Conservation (phyloP, 805 yeast species). For the Starmerella khaoyaiensis region DNA sequence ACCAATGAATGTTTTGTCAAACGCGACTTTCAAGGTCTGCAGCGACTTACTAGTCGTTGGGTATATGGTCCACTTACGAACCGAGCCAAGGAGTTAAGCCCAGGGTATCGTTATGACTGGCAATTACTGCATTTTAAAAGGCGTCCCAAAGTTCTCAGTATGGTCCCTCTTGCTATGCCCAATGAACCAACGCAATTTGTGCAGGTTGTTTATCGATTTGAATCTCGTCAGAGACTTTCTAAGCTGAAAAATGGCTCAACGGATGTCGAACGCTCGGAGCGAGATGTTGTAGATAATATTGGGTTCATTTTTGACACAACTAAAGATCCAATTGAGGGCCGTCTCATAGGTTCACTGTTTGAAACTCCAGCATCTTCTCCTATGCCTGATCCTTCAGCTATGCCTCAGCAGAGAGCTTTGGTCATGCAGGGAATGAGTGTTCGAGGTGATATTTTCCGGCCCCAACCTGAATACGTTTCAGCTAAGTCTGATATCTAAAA, state of each 20-base stretch:
- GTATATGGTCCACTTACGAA: conserved; percentile 45
- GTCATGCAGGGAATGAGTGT: conserved; percentile 28
- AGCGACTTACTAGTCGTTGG: conserved; percentile 43
- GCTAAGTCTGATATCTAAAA: conserved; percentile 7
- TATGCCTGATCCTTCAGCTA: conserved; percentile 24
- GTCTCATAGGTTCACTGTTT: conserved; percentile 55
- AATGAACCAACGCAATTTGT: conserved; percentile 42
- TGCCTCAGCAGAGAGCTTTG: conserved; percentile 21
- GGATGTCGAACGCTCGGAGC: conserved; percentile 36
- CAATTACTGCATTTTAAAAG: conserved; percentile 54
- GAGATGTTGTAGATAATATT: conserved; percentile 47
- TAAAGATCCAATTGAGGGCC: conserved; percentile 39
- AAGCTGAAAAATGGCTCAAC: conserved; percentile 36
- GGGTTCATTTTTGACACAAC: conserved; percentile 49
- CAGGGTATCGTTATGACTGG: conserved; percentile 54
- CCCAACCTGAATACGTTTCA: conserved; percentile 23
- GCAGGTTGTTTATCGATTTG: conserved; percentile 50
- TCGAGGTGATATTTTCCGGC: conserved; percentile 30
- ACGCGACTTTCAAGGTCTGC: conserved; percentile 36
- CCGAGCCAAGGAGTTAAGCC: conserved; percentile 45
- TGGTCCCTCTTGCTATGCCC: conserved; percentile 54
- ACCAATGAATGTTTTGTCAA: conserved; percentile 74
- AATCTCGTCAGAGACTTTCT: conserved; percentile 48
- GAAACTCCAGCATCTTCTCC: conserved; percentile 33
- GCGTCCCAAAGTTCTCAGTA: conserved; percentile 58